phyloP scores from a whole-genome alignment of 305 asterid genomes.

The Fraxinus nigra region DNA sequence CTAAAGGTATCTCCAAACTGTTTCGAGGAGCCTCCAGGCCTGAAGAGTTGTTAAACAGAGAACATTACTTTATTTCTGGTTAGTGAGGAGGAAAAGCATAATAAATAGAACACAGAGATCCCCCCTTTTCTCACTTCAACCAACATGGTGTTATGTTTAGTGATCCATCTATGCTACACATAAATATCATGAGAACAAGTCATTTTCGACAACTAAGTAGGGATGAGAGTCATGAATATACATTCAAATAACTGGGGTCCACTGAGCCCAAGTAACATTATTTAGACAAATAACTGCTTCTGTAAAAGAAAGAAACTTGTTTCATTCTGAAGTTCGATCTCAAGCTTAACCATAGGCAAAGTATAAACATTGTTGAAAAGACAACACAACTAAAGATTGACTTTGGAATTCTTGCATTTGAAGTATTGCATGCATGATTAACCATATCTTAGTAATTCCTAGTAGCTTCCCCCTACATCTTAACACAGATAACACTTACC shows the following conservation, averaged over 20 bases:
- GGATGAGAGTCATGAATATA: not conserved
- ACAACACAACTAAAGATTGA: not conserved
- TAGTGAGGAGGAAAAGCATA: not conserved
- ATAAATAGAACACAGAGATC: not conserved
- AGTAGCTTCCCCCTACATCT: slow-evolving; percentile 13
- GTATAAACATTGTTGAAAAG: not conserved
- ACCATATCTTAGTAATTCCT: slow-evolving; percentile 18
- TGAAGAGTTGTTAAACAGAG: slow-evolving; percentile 31
- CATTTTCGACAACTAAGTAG: not conserved
- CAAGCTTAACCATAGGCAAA: not conserved
- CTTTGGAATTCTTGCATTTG: not conserved
- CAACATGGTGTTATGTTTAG: not conserved
- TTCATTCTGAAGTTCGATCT: not conserved
- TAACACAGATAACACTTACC: slow-evolving; percentile 44
- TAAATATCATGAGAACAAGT: not conserved
- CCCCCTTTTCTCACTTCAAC: not conserved
- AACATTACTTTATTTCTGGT: slow-evolving; percentile 4
- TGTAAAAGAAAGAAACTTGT: not conserved
- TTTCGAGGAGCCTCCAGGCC: slow-evolving; percentile 95
- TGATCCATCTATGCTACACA: not conserved
- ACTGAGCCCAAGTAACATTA: not conserved
- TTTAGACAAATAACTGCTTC: not conserved
- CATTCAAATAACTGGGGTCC: not conserved
- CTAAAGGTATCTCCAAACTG: slow-evolving; percentile 75
- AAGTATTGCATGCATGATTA: slow-evolving; percentile 3